Evolutionary conservation across 2,329 filamentous ascomycete genomes (phyloP).

Genomic region (Grosmannia huntii): DNA sequence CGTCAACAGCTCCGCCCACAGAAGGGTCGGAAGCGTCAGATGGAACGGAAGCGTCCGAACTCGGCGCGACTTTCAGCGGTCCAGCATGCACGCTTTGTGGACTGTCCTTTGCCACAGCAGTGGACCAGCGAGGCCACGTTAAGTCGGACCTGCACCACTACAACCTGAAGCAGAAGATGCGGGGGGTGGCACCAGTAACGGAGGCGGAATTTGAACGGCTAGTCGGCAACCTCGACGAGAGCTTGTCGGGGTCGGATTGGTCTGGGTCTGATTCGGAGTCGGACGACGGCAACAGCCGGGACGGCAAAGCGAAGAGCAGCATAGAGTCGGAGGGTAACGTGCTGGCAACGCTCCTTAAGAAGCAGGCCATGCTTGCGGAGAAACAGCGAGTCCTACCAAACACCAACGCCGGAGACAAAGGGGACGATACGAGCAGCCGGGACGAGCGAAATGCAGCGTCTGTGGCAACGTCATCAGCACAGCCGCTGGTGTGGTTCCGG

Average conservation of each 20-base stretch:
- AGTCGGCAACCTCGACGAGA: conserved; percentile 77
- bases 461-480: conserved; percentile 19
- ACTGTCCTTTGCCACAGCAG: conserved; percentile 55
- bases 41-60: not conserved
- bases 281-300: conserved; percentile 18
- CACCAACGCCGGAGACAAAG: conserved; percentile 33
- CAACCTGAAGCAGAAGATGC: conserved; percentile 84
- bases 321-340: conserved; percentile 32
- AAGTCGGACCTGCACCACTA: conserved; percentile 88
- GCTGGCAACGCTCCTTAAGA: conserved; percentile 65
- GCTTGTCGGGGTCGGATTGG: conserved; percentile 75
- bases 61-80: conserved; percentile 30
- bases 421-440: conserved; percentile 27
- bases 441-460: conserved; percentile 33
- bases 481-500: conserved; percentile 63
- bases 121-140: conserved; percentile 75
- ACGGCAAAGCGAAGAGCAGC: conserved; percentile 6
- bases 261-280: conserved; percentile 52
- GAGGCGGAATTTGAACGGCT: conserved; percentile 81
- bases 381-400: conserved; percentile 15
- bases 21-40: not conserved
- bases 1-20: conserved; percentile 8
- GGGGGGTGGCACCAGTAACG: conserved; percentile 56
- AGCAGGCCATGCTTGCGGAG: conserved; percentile 62
- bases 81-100: conserved; percentile 74